Conservation (phyloP, 306 rosid species). For the Lathyrus aphaca region DNA sequence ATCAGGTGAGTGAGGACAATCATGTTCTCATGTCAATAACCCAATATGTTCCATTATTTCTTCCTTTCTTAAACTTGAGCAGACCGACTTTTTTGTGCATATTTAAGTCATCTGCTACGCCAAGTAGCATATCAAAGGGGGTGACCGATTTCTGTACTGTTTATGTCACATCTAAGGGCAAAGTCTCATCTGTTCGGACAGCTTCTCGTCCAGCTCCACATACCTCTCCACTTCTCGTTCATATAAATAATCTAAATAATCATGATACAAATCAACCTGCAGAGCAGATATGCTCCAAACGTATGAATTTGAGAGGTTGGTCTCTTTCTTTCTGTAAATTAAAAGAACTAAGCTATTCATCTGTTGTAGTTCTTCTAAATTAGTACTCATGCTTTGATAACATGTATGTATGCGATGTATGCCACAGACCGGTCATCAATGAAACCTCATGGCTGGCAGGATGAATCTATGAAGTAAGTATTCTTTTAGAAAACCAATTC, state of each 20-base stretch:
- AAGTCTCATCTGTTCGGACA: constrained; percentile 59
- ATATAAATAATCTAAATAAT: constrained; percentile 41
- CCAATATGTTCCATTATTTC: too few relatives aligned
- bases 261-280: constrained; percentile 36
- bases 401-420: background rate
- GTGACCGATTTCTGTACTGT: constrained; percentile 87
- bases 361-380: background rate
- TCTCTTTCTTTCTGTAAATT: constrained; percentile 28
- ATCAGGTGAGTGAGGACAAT: constrained; percentile 57
- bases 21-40: too few relatives aligned
- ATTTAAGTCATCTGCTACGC: constrained; percentile 67
- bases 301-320: constrained; percentile 56
- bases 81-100: constrained; percentile 41
- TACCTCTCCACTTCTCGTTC: constrained; percentile 64
- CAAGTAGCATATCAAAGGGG: constrained; percentile 65
- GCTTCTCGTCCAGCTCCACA: constrained; percentile 69
- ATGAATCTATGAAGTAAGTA: constrained; percentile 59
- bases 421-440: constrained; percentile 55
- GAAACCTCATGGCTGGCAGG: constrained; percentile 62
- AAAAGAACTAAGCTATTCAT: background rate
- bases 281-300: constrained; percentile 39
- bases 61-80: background rate
- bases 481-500: background rate
- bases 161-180: constrained; percentile 79
- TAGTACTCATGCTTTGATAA: background rate